A percentile compares a stretch with the other conserved stretches of the same genome.
Evolutionary conservation across 2,329 filamentous ascomycete genomes (phyloP).

Genomic region (Claviceps paspali): DNA sequence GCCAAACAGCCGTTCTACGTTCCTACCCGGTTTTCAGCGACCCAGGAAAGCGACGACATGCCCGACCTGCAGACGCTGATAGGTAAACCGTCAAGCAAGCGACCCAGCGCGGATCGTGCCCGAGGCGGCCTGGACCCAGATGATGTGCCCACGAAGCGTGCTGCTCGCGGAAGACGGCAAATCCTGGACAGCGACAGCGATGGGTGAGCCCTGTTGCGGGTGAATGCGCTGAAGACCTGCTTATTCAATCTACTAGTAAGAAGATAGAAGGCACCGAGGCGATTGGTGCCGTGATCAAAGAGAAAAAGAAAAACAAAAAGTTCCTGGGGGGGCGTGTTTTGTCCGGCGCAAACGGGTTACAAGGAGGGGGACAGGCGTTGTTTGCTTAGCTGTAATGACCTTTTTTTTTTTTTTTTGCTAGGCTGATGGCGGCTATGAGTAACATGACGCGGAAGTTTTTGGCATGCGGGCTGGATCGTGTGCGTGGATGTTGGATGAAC

Average conservation of each 20-base stretch:
- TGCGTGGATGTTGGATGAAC: too few relatives aligned
- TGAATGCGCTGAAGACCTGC: too few relatives aligned
- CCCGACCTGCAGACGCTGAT: constrained; percentile 20
- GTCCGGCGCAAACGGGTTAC: too few relatives aligned
- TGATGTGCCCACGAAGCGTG: constrained; percentile 8
- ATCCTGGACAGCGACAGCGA: constrained; percentile 19
- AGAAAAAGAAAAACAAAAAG: too few relatives aligned
- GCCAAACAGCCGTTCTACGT: constrained; percentile 21
- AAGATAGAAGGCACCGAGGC: too few relatives aligned
- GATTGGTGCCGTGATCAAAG: too few relatives aligned
- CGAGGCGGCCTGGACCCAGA: constrained; percentile 4
- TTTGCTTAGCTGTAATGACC: not conserved
- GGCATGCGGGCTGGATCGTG: too few relatives aligned
- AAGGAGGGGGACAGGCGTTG: not conserved
- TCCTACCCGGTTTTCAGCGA: constrained; percentile 22
- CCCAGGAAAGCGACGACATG: constrained; percentile 26
- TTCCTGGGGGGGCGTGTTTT: too few relatives aligned
- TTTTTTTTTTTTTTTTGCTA: too few relatives aligned
- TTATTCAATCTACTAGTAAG: too few relatives aligned
- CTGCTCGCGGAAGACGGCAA: constrained; percentile 13
- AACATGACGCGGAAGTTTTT: too few relatives aligned
- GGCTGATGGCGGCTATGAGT: too few relatives aligned
- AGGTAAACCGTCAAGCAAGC: constrained; percentile 3
- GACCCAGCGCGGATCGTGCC: not conserved
- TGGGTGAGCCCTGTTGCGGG: constrained; percentile 6